A percentile compares a stretch with the other conserved stretches of the same genome.
Evolutionary conservation across 2,329 filamentous ascomycete species (phyloP).

Genomic region (Neopestalotiopsis sp.): DNA sequence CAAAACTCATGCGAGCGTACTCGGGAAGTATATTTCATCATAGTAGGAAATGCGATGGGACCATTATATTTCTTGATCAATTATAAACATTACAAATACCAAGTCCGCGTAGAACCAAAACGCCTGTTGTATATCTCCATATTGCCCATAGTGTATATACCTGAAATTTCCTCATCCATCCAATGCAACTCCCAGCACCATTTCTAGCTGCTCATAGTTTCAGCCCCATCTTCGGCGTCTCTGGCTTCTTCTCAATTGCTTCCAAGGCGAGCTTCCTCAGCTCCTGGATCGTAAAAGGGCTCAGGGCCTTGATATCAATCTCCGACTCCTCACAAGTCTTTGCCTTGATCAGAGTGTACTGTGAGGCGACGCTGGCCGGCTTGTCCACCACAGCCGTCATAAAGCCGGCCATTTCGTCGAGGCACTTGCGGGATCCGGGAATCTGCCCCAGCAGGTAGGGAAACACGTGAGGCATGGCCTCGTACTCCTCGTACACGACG

Average conservation of each 20-base stretch:
- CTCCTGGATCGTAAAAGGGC: conserved; percentile 48
- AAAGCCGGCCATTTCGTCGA: conserved; percentile 62
- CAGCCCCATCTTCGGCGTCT: conserved; percentile 24
- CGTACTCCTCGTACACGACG: conserved; percentile 74
- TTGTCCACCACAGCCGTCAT: conserved; percentile 48
- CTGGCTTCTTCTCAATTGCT: conserved; percentile 30
- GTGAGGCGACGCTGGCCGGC: conserved; percentile 40
- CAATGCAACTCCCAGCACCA: background rate
- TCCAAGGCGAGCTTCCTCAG: conserved; percentile 45
- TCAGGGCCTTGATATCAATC: conserved; percentile 50
- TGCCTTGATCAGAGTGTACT: conserved; percentile 53
- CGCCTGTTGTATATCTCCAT: background rate
- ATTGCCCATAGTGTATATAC: background rate
- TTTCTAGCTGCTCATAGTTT: conserved; percentile 23
- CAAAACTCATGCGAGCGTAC: no score
- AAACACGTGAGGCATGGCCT: conserved; percentile 83
- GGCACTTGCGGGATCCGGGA: conserved; percentile 55
- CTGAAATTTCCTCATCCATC: no score
- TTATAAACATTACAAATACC: background rate
- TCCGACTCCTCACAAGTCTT: conserved; percentile 56
- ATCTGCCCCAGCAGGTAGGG: conserved; percentile 58
- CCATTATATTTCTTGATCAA: background rate
- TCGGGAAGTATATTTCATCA: no score
- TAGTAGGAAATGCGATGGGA: no score
- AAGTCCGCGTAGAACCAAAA: background rate